Conservation (phyloP, 1,139 yeast genomes). For the Magnusiomyces suaveolens region DNA sequence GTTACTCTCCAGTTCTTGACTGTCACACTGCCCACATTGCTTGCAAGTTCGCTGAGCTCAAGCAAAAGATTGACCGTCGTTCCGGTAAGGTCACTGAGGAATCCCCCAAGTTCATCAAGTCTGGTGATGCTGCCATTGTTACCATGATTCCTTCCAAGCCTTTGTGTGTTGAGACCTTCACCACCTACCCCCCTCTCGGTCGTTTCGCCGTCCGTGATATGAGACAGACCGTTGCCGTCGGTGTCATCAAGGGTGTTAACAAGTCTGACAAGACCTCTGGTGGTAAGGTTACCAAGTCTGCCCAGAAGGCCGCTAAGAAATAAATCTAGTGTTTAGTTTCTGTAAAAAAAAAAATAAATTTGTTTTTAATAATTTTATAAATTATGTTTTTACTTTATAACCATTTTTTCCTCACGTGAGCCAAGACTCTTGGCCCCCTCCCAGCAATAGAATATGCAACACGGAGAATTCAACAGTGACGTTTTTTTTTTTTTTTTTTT, state of each 20-base stretch:
- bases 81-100: conserved; percentile 83
- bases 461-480: conserved; percentile 41
- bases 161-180: conserved; percentile 94
- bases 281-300: conserved; percentile 99
- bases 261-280: conserved; percentile 69
- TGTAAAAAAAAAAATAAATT: conserved; percentile 24
- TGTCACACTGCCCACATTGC: conserved; percentile 96
- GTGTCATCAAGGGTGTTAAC: conserved; percentile 98
- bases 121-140: conserved; percentile 92
- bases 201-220: conserved; percentile 99
- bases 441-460: conserved; percentile 90
- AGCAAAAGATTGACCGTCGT: conserved; percentile 90
- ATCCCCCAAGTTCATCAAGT: conserved; percentile 76
- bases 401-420: too few relatives aligned
- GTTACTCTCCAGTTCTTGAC: conserved; percentile 89
- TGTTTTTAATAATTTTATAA: background rate
- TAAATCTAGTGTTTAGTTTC: conserved; percentile 36
- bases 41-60: conserved; percentile 75
- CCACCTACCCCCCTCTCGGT: conserved; percentile 97
- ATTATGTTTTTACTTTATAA: background rate
- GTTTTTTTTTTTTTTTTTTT: conserved; percentile 20
- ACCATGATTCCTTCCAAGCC: conserved; percentile 91
- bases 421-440: conserved; percentile 66
- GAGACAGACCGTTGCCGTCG: conserved; percentile 99
- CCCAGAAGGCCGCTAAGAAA: conserved; percentile 96